Conservation (phyloP, 441 rosid genomes). For the Populus tomentosa region DNA sequence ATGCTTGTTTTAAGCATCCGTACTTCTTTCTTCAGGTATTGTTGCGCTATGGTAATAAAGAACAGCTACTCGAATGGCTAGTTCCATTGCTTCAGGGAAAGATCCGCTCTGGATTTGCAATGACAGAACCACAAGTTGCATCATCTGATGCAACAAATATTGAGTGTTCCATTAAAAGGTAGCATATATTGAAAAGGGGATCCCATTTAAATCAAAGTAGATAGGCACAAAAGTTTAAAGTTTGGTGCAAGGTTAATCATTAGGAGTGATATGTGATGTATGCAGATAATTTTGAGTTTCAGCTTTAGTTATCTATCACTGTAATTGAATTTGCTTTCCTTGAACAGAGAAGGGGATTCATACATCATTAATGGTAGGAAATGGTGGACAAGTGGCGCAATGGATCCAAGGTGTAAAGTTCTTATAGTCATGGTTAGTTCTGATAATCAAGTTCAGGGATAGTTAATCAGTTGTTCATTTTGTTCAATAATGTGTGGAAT, state of each 20-base stretch:
- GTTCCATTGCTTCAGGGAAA: slow-evolving; percentile 89
- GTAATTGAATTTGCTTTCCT: slow-evolving; percentile 8
- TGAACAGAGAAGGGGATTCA: slow-evolving; percentile 69
- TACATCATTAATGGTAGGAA: slow-evolving; percentile 86
- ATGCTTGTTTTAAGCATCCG: background rate
- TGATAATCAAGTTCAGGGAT: slow-evolving; percentile 1
- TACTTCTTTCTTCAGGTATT: slow-evolving; percentile 46
- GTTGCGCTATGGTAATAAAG: slow-evolving; percentile 86
- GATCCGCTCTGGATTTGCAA: slow-evolving; percentile 97
- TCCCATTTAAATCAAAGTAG: background rate
- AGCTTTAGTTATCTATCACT: background rate
- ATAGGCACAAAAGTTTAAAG: slow-evolving; percentile 2
- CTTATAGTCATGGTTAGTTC: slow-evolving; percentile 94
- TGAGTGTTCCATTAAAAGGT: slow-evolving; percentile 94
- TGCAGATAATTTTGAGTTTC: slow-evolving; percentile 8
- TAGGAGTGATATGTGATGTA: background rate
- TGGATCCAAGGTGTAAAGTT: slow-evolving; percentile 96
- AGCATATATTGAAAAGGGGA: background rate
- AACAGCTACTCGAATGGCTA: slow-evolving; percentile 88
- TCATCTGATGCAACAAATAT: slow-evolving; percentile 98
- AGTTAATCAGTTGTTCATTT: slow-evolving; percentile 1
- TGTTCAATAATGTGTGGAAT: slow-evolving; percentile 7
- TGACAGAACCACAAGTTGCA: slow-evolving; percentile 99
- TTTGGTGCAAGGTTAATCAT: background rate
- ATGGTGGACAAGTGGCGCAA: slow-evolving; percentile 99